Evolutionary conservation across 495 filamentous ascomycete genomes (phyloP), one percentile per base, ranked within the genome.

Genomic region (Rhizodiscina lignyota): DNA sequence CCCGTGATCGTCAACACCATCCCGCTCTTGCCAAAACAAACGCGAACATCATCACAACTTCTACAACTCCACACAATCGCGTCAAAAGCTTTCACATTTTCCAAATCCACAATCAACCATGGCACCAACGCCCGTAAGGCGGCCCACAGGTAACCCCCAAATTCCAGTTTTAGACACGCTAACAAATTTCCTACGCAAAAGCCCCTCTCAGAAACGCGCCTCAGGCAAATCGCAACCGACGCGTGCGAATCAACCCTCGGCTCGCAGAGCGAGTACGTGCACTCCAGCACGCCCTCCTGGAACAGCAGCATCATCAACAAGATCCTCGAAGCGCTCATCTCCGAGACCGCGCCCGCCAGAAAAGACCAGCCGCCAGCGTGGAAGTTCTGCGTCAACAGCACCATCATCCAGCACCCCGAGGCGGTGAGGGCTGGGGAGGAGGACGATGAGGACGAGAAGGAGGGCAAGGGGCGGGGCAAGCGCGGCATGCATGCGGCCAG

Each of bases 341-440:
- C 77, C 38, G 86, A 92, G 47, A 78, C 83, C 28, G 34, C 51
- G 12, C 48, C 58, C 36, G n/a, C n/a, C n/a, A n/a, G n/a, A n/a
- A 30, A 66, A 62, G 38, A 53, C 18, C 55, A 68, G 17, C 45
- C 55, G 1, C 54, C 68, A 5, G 56, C 59, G 12, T 91, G 76
- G 67, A 94, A 94, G 56, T 97, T 82, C 59, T 77, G 80, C 40
- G 83, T 93, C 54, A 94, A 91, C 67, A 91, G 82, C 66, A 96
- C 85, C 44, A 94, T 96, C 52, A 89, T 97, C 40, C 89, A 97
- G 56, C 87, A 97, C 52, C 59, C 70, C 37, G 12, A 19, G 11
- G 2, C 58, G n/a, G 55, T 53, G 37, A 41, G 47, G 4, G 44
- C 36, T 19, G 41, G 45, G 23, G 38, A 51, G 11, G 64, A 63